Base-by-base conservation (phyloP, 352 stramenopile genomes). In the Achlya hypogyna region DNA sequence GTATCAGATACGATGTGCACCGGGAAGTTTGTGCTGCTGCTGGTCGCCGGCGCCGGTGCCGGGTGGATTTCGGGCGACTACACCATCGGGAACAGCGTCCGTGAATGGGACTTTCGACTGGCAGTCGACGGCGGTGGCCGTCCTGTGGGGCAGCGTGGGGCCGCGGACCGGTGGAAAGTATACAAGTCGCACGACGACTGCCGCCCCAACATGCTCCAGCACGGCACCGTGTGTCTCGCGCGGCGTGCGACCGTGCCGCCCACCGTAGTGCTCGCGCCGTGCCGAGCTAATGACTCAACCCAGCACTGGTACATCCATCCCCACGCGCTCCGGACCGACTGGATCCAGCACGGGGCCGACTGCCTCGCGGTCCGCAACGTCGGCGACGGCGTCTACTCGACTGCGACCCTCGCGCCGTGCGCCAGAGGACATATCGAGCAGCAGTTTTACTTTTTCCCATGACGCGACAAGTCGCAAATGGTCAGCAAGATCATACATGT, bases 1-100 rank as follows among this genome's bases (percentile, higher is more conserved):
- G n/a, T 34, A 23, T 28, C 51, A 38, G 12, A 38, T 38, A 6
- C n/a, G n/a, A n/a, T n/a, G n/a, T n/a, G n/a, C n/a, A n/a, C n/a
- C n/a, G n/a, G n/a, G n/a, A n/a, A n/a, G n/a, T n/a, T 45, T 5
- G 12, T 16, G 5, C n/a, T 45, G 12, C 10, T 27, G 12, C 31
- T 45, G 18, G 10, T n/a, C 18, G 16, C 25, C 18, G 28, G 10
- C 3, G 1, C 9, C 5, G 2, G 4, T 3, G 20, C 52, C 1
- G 52, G 52, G n/a, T 60, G 52, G 52, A 60, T 60, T n/a, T 60
- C 52, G 12, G 52, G 52, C 1, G 35, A 20, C 18, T 60, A 60
- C 18, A 27, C 10, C 28, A 42, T 60, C 52, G 52, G 52, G 5
- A 28, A 32, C 18, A 32, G 35, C 18, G 28, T n/a, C 5, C 25